Conservation (phyloP, 257 asterid genomes). For the Solanum piurae region DNA sequence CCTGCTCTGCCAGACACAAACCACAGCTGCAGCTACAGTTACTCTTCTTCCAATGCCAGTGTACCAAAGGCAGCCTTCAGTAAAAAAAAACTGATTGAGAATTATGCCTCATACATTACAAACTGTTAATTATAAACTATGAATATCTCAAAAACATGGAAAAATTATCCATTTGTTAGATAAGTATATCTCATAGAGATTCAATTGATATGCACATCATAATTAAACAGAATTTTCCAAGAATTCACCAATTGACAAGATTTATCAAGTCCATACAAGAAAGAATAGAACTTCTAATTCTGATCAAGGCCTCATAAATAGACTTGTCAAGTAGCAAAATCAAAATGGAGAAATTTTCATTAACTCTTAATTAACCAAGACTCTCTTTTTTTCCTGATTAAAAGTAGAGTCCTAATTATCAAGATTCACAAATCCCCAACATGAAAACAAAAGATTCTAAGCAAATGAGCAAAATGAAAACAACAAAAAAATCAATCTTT, state of each 20-base stretch:
- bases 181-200: background rate
- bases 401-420: background rate
- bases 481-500: background rate
- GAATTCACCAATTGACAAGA: background rate
- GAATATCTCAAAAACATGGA: background rate
- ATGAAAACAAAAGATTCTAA: background rate
- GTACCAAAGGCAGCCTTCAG: background rate
- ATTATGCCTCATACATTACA: background rate
- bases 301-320: background rate
- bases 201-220: background rate
- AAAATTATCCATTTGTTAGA: background rate
- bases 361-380: background rate
- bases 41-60: background rate
- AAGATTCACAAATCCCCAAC: background rate
- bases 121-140: background rate
- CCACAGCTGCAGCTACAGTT: background rate
- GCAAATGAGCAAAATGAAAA: background rate
- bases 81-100: background rate
- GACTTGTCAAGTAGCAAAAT: background rate
- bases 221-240: background rate
- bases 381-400: background rate
- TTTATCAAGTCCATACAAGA: background rate
- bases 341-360: background rate
- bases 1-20: background rate
- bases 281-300: background rate